A percentile compares a stretch with the other conserved stretches of the same genome.
Conservation (phyloP, 306 rosid species). For the Castanea crenata region DNA sequence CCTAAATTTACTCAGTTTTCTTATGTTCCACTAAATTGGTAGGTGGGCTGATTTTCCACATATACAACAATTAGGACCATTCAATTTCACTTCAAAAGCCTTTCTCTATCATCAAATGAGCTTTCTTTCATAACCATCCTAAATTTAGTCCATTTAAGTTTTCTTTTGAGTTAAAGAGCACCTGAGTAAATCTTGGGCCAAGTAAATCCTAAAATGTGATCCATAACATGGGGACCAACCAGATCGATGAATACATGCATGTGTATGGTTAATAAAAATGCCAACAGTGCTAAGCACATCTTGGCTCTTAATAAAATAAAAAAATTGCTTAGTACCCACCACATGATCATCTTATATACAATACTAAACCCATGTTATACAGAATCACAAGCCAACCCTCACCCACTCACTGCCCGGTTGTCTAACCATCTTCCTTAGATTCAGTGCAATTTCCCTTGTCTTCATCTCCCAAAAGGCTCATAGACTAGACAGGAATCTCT, state of each 20-base stretch:
- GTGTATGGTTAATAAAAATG: conserved; percentile 45
- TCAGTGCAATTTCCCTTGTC: conserved; percentile 61
- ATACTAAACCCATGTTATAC: conserved; percentile 53
- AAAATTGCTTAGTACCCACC: conserved; percentile 24
- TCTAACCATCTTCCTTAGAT: conserved; percentile 70
- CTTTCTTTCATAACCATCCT: not conserved
- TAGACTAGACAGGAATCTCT: conserved; percentile 69
- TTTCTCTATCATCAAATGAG: not conserved
- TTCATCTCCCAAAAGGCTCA: conserved; percentile 46
- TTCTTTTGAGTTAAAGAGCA: not conserved
- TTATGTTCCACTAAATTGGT: too few relatives aligned
- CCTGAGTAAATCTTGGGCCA: not conserved
- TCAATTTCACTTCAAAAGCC: not conserved
- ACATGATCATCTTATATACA: conserved; percentile 47
- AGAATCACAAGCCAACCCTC: conserved; percentile 62
- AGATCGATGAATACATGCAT: conserved; percentile 30
- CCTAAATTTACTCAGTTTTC: not conserved
- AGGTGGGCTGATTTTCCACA: too few relatives aligned
- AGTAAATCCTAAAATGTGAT: conserved; percentile 16
- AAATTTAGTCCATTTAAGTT: not conserved
- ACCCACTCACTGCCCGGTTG: conserved; percentile 72
- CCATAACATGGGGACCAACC: conserved; percentile 16
- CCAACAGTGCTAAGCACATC: conserved; percentile 40
- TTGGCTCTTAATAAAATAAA: conserved; percentile 13
- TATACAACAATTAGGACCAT: not conserved